Conservation (phyloP, 257 asterid genomes). For the Nicotiana tabacum region DNA sequence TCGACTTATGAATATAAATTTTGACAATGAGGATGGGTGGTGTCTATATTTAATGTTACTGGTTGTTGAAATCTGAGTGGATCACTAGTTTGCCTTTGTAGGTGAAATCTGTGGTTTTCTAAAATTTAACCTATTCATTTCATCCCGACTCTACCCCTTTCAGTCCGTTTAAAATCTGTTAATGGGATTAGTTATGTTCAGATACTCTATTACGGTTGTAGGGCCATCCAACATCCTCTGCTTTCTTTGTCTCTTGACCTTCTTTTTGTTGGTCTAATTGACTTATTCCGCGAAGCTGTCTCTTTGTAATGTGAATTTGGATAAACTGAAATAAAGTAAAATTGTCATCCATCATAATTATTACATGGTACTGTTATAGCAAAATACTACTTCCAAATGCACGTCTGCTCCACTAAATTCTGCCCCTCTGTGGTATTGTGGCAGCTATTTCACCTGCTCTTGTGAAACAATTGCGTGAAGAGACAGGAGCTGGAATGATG, state of each 20-base stretch:
- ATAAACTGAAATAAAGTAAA: not conserved
- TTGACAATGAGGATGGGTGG: not conserved
- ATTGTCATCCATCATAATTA: not conserved
- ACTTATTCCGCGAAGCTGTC: not conserved
- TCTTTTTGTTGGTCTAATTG: not conserved
- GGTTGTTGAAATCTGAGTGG: not conserved
- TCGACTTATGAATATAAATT: not conserved
- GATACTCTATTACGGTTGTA: not conserved
- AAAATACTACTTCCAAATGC: not conserved
- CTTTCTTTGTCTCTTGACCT: not conserved
- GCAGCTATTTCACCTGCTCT: conserved; percentile 80
- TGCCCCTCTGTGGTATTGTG: conserved; percentile 22
- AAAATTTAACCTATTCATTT: not conserved
- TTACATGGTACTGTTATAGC: not conserved
- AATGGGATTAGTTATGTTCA: not conserved
- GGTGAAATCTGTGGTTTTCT: not conserved
- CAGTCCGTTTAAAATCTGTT: not conserved
- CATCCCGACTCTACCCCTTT: not conserved
- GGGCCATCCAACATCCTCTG: not conserved
- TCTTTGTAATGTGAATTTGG: not conserved
- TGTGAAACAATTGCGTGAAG: conserved; percentile 92
- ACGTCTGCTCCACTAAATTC: not conserved
- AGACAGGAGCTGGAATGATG: conserved; percentile 99
- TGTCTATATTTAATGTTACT: not conserved
- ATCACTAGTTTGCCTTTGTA: not conserved